Evolutionary conservation across 306 rosid species (phyloP), one percentile per base, ranked within the genome.

Genomic region (Oemleria cerasiformis): DNA sequence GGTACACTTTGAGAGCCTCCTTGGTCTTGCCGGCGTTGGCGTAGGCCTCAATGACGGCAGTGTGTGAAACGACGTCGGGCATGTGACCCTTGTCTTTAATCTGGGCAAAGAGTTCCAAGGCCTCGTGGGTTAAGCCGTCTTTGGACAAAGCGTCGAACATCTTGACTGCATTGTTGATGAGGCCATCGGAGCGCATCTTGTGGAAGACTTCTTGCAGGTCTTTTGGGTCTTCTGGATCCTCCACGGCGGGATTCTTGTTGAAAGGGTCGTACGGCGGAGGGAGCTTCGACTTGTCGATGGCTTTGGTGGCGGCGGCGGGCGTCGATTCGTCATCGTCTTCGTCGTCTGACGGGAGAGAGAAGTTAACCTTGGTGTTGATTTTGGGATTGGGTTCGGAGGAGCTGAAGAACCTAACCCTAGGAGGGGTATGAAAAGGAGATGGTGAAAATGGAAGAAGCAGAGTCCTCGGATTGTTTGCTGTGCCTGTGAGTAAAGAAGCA

Each of bases 91-190:
- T 80, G 71, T 92, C 97, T 62, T 92, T 92, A 45, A 92, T 90
- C 73, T 83, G 86, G 2, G 81, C 75, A 60, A 88, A 90, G 63
- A 92, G 88, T 39, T 85, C 88, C 55, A 90, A 23, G 0, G 98
- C 96, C 63, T 86, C 91, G 53, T 92, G 91, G 68, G 96, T 86
- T 21, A 84, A 79, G 15, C 96, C 96, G 39, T 88, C 88, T 51
- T 86, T 84, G 41, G 96, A 90, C 96, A 92, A 86, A 53, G 73
- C 92, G 88, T 88, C 97, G 90, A 92, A 88, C 97, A 90, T 90
- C 88, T 90, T 88, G n/a, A 80, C 88, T 30, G 96, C 96, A 61
- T 84, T 83, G 67, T 80, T 87, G 23, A 81, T 65, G 38, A 92
- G 48, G 14, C 96, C 96, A 0, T 92, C 88, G 30, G 34, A 70